Percentiles rank a stretch among this genome's conserved stretches.
These are phyloP conservation scores for Tarenaya hassleriana DNA, from an alignment of 345 rosid species.

Conservation along the genomic window DNA sequence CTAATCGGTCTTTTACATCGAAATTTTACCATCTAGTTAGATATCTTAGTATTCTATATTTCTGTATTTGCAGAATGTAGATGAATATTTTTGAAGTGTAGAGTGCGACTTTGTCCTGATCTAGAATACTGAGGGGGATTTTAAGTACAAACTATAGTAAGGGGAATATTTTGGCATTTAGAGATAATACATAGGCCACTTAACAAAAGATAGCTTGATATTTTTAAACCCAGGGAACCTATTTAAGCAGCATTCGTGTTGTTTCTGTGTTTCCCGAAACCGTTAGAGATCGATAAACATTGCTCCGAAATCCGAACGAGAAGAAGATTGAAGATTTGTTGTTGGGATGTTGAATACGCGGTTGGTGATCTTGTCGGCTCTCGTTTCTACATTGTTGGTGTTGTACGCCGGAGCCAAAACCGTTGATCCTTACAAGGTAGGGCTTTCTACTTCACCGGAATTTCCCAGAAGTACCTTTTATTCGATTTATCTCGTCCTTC, in stretches of 20 bases:
- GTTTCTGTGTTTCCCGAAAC: conserved; percentile 23
- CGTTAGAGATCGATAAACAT: conserved; percentile 11
- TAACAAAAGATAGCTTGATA: background rate
- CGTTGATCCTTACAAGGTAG: conserved; percentile 77
- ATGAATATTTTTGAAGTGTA: too few relatives aligned
- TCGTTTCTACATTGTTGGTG: conserved; percentile 33
- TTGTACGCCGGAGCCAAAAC: conserved; percentile 35
- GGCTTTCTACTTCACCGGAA: background rate
- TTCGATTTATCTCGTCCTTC: background rate
- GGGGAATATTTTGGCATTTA: background rate
- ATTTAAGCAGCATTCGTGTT: conserved; percentile 21
- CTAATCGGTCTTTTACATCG: too few relatives aligned
- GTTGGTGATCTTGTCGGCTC: conserved; percentile 17
- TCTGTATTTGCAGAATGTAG: too few relatives aligned
- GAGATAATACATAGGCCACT: conserved; percentile 1
- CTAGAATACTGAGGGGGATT: too few relatives aligned
- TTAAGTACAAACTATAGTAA: background rate
- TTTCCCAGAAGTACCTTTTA: background rate
- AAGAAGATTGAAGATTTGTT: conserved; percentile 4
- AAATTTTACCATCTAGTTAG: too few relatives aligned
- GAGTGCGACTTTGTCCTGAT: too few relatives aligned
- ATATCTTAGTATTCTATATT: too few relatives aligned
- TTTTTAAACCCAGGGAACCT: conserved; percentile 31
- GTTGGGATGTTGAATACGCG: conserved; percentile 30
- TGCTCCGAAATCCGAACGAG: conserved; percentile 10